Evolutionary conservation across 768 basidiomycete genomes (phyloP).

Genomic region (Butyriboletus loyo): DNA sequence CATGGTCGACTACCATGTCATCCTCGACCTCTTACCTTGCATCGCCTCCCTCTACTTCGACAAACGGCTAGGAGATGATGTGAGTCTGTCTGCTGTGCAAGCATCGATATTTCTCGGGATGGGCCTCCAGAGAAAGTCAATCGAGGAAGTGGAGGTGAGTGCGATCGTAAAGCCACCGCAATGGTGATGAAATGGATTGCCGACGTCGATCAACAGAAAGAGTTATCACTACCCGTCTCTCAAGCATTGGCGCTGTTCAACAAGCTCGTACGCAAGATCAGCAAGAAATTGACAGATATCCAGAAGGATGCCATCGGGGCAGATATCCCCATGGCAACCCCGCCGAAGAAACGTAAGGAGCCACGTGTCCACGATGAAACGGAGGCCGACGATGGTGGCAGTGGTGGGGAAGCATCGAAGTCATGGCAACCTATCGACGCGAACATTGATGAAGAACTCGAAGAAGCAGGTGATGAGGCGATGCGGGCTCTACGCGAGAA

Average conservation of each 20-base stretch:
- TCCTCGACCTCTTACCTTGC: conserved; percentile 86
- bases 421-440: conserved; percentile 45
- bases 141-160: conserved; percentile 85
- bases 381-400: conserved; percentile 7
- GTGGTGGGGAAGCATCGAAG: not conserved
- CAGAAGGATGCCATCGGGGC: conserved; percentile 76
- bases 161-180: not conserved
- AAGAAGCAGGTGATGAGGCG: conserved; percentile 73
- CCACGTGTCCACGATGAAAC: conserved; percentile 13
- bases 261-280: conserved; percentile 85
- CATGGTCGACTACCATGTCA: conserved; percentile 94
- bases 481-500: conserved; percentile 54
- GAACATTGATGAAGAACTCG: conserved; percentile 62
- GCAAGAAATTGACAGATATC: conserved; percentile 68
- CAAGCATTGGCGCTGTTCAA: conserved; percentile 89
- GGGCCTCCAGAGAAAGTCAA: conserved; percentile 82
- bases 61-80: conserved; percentile 58
- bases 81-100: conserved; percentile 82
- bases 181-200: conserved; percentile 3
- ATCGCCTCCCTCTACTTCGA: conserved; percentile 86
- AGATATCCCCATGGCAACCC: conserved; percentile 49
- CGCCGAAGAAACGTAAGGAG: conserved; percentile 20
- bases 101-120: conserved; percentile 87
- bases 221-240: conserved; percentile 79
- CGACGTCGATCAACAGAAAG: conserved; percentile 43